Evolutionary conservation across 1,284 basidiomycete genomes (phyloP).

Genomic region (Spongispora temasekensis): DNA sequence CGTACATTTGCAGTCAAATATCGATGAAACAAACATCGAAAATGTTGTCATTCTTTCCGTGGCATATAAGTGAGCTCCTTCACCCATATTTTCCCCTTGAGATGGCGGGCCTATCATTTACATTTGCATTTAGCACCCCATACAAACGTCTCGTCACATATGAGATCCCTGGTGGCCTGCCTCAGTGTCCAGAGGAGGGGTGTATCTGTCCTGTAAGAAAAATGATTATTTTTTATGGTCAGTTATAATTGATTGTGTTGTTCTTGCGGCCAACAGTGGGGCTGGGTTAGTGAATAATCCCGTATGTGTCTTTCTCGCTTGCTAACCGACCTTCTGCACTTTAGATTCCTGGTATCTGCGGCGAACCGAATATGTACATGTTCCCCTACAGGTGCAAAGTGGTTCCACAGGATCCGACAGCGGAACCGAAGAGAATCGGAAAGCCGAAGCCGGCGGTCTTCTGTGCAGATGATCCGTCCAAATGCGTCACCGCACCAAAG

Average conservation of each 20-base stretch:
- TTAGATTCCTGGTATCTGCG: slow-evolving; percentile 12
- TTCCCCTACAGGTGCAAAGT: slow-evolving; percentile 7
- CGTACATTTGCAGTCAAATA: slow-evolving; percentile 6
- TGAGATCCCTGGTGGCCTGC: slow-evolving; percentile 9
- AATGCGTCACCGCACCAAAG: slow-evolving; percentile 16
- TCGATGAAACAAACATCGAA: not conserved
- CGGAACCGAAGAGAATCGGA: slow-evolving; percentile 11
- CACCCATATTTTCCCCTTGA: too few species aligned
- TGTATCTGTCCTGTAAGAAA: slow-evolving; percentile 11
- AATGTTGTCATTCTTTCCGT: slow-evolving; percentile 9
- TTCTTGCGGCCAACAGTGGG: slow-evolving; percentile 1
- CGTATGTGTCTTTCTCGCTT: fast-evolving
- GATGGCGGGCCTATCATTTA: not conserved
- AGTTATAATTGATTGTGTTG: not conserved
- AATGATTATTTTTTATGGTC: not conserved
- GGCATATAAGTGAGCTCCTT: not conserved
- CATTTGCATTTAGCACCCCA: slow-evolving; percentile 11
- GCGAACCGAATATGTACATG: slow-evolving; percentile 7
- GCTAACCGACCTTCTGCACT: slow-evolving; percentile 1
- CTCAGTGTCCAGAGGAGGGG: not conserved
- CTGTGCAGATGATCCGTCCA: slow-evolving; percentile 4
- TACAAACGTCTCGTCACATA: slow-evolving; percentile 3
- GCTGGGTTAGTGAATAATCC: slow-evolving; percentile 14
- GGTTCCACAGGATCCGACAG: not conserved
- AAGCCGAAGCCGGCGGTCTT: not conserved